Conservation (phyloP, 805 yeast species). For the Torulaspora maleeae region DNA sequence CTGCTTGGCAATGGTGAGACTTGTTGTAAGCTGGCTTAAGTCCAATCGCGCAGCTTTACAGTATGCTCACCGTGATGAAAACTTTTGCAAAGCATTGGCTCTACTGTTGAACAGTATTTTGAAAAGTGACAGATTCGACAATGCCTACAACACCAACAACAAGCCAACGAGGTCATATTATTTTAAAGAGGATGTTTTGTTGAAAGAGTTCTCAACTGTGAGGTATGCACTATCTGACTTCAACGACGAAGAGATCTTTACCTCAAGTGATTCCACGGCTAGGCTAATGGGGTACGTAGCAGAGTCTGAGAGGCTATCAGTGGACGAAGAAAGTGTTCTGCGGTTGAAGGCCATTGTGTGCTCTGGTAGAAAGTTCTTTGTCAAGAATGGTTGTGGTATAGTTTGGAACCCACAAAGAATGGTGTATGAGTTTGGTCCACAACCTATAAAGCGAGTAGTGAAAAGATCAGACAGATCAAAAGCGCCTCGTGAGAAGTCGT, state of each 20-base stretch:
- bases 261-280: conserved; percentile 14
- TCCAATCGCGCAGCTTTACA: conserved; percentile 43
- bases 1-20: conserved; percentile 42
- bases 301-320: conserved; percentile 7
- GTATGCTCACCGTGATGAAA: conserved; percentile 32
- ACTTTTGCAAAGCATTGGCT: conserved; percentile 34
- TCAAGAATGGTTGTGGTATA: conserved; percentile 19
- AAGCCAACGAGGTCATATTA: conserved; percentile 48
- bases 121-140: conserved; percentile 11
- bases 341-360: conserved; percentile 18
- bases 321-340: conserved; percentile 10
- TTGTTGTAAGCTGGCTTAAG: conserved; percentile 55
- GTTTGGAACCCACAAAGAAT: conserved; percentile 15
- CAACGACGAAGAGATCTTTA: conserved; percentile 41
- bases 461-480: not conserved
- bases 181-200: conserved; percentile 59
- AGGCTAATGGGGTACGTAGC: conserved; percentile 21
- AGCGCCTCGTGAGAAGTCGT: not conserved
- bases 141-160: conserved; percentile 4
- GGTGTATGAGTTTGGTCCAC: conserved; percentile 5
- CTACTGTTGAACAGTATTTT: conserved; percentile 32
- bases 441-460: not conserved
- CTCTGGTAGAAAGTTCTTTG: conserved; percentile 18
- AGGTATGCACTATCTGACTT: conserved; percentile 55
- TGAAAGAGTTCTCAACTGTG: conserved; percentile 57